Conservation (phyloP, 192 early-diverging fungal genomes). For the Coemansia sp. region DNA sequence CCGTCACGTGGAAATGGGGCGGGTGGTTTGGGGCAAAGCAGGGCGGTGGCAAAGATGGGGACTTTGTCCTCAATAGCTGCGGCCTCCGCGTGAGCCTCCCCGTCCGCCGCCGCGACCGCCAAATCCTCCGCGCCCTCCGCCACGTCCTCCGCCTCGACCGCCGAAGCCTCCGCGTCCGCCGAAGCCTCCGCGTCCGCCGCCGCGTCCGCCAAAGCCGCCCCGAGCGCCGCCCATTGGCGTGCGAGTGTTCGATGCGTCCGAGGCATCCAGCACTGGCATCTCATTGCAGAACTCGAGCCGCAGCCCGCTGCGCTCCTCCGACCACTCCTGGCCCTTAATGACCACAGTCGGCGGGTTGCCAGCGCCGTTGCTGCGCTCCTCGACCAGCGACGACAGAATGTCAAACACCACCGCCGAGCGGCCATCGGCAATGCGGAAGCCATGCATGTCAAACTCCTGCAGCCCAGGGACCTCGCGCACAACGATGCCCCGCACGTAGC, state of each 20-base stretch:
- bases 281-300: conserved; percentile 66
- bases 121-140: conserved; percentile 47
- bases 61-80: not conserved
- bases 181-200: conserved; percentile 44
- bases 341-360: conserved; percentile 29
- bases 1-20: too few species aligned
- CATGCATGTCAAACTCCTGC: conserved; percentile 68
- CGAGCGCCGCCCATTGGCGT: conserved; percentile 44
- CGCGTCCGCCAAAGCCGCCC: conserved; percentile 35
- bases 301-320: conserved; percentile 59
- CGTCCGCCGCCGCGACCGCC: conserved; percentile 5
- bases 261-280: conserved; percentile 79
- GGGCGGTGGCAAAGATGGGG: not conserved
- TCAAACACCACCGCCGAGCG: conserved; percentile 83
- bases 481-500: conserved; percentile 79
- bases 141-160: conserved; percentile 41
- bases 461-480: conserved; percentile 70
- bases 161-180: conserved; percentile 53
- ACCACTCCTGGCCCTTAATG: conserved; percentile 74
- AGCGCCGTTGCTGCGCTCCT: conserved; percentile 56
- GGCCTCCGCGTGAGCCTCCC: conserved; percentile 6
- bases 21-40: not conserved
- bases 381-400: conserved; percentile 67
- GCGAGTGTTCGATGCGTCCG: conserved; percentile 34
- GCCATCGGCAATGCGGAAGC: conserved; percentile 85